Evolutionary conservation across 768 basidiomycete species (phyloP), one percentile per base, ranked within the genome.

Genomic region (Candolleomyces aberdarensis): DNA sequence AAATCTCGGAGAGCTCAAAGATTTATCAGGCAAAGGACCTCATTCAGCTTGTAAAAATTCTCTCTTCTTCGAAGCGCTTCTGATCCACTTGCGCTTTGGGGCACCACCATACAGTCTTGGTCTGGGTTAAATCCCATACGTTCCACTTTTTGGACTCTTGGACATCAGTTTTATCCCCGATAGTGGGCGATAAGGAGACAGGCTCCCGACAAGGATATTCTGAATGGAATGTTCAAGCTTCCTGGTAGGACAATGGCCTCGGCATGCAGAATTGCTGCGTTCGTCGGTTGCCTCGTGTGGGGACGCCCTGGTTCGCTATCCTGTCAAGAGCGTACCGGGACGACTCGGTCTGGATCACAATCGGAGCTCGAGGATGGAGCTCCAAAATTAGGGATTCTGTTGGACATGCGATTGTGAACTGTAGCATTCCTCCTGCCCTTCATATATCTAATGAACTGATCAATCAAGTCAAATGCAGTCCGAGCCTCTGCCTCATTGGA

Each of bases 1-100:
- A 61, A 61, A 61, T 61, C 17, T 61, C 60, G 60, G 60, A 22
- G 47, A 36, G 55, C 51, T 47, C 29, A 51, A 2, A 11, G 49
- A 51, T 51, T 31, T 22, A 22, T 51, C 49, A 31, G 49, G 13
- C 49, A 14, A 22, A 22, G 14, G 22, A 8, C 49, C 49, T 19
- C 22, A 8, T 51, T 31, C 29, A 51, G 44, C 19, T 17, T 17
- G 44, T 46, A 46, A 46, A 46, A 46, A 46, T 46, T 46, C 44
- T 17, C 44, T 46, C 44, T 46, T 46, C 44, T 46, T 46, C 15
- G 44, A 46, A 46, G 15, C 44, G 19, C 44, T 46, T 46, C 44
- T 46, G 44, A 46, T 46, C 44, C 19, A 20, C 10, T 17, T 17
- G 44, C 44, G 15, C 19, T 46, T 46, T 46, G 14, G 44, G 44